Percentiles rank a stretch among this genome's conserved stretches.
phyloP scores from a whole-genome alignment of 208 protist species.

The Wallacemonas rigidus region DNA sequence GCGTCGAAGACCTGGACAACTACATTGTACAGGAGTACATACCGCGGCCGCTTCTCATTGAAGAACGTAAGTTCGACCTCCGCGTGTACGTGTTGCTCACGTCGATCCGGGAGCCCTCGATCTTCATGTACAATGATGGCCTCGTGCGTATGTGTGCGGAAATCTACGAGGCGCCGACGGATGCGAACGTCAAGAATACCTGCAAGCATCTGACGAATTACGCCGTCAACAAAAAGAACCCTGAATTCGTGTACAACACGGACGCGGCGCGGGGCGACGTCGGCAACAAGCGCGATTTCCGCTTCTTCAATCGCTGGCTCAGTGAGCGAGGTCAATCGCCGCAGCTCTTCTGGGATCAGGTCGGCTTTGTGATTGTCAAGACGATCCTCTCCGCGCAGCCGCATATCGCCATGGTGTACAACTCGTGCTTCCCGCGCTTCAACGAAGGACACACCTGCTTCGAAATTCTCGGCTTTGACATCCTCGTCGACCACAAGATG shows the following conservation, averaged over 20 bases:
- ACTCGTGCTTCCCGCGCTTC: constrained; percentile 88
- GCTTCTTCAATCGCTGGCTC: constrained; percentile 89
- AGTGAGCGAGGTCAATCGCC: constrained; percentile 47
- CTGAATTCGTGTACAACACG: constrained; percentile 91
- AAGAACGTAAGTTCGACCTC: constrained; percentile 96
- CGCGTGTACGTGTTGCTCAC: constrained; percentile 95
- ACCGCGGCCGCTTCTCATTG: constrained; percentile 87
- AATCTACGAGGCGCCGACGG: constrained; percentile 82
- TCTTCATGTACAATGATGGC: constrained; percentile 94
- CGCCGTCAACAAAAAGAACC: constrained; percentile 94
- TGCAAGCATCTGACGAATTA: constrained; percentile 98
- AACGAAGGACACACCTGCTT: constrained; percentile 95
- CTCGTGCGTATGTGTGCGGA: constrained; percentile 95
- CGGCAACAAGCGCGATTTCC: constrained; percentile 94
- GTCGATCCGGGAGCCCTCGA: constrained; percentile 82
- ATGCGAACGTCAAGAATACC: constrained; percentile 78
- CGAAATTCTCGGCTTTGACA: constrained; percentile 97
- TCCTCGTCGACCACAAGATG: constrained; percentile 93
- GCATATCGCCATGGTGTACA: constrained; percentile 89
- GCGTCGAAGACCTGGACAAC: constrained; percentile 80
- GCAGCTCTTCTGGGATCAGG: constrained; percentile 71
- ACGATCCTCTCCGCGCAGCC: constrained; percentile 93
- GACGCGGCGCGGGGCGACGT: constrained; percentile 69
- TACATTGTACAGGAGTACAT: constrained; percentile 96
- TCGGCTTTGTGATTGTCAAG: constrained; percentile 88